Base-by-base conservation (phyloP, 495 filamentous ascomycete genomes). In the Hyphodiscus hymeniophilus region DNA sequence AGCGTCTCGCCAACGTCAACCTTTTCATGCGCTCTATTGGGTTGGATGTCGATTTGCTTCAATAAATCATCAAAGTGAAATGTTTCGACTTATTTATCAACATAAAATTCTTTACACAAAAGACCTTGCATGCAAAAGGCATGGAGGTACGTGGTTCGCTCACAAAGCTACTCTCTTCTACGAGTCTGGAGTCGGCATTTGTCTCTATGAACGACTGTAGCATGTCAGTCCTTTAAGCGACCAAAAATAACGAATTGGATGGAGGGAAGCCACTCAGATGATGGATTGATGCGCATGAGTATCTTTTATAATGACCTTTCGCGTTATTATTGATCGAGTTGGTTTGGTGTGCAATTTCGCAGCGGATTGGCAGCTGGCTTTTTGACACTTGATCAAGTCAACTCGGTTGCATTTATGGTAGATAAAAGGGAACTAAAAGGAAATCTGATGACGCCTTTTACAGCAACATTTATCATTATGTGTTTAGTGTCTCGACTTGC, bases 11-110 rank as follows among this genome's bases (percentile, higher is more conserved):
- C 48, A 91, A 95, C 60, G 94, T 98, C 55, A 97, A 98, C 65
- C 69, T 98, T 23, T 98, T 98, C 63, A 96, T 98, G 91, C 80
- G 88, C 52, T 92, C 91, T 43, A 97, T 98, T 63, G 94, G 92
- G 3, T 73, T 98, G 56, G 94, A 97, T 70, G 92, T 98, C 28
- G 92, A 95, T 57, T 70, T 96, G 49, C 80, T 98, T 54, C 83
- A 85, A 61, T 95, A 59, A 78, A 42, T 22, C 28, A 42, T 40
- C 13, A 30, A 40, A 21, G 26, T 28, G 30, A 42, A 16, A 26
- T 41, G 23, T 50, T 33, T n/a, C 36, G 20, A 48, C 44, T 15
- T 42, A 31, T 51, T 22, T 31, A 40, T 28, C 42, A 56, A 11
- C 23, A 48, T 33, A n/a, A 28, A 35, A 45, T 45, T 31, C 34